phyloP scores from a whole-genome alignment of 139 green algal genomes.

The Coelastrella sp. region DNA sequence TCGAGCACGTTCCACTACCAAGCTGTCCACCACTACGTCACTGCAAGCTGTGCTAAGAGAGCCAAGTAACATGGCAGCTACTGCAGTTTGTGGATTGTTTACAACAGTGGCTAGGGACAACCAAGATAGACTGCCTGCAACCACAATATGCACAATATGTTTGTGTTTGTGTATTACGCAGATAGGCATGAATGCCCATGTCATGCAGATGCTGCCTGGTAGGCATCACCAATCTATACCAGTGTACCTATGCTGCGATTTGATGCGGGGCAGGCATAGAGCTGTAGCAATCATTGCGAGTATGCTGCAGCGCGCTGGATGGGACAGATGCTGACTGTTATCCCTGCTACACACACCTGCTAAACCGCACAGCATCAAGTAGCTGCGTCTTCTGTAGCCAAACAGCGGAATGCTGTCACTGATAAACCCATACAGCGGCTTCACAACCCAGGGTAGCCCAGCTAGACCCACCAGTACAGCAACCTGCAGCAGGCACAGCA shows the following conservation, averaged over 20 bases:
- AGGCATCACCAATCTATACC: too few relatives aligned
- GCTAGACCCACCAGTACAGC: conserved; percentile 73
- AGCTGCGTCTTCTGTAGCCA: conserved; percentile 89
- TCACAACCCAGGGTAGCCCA: conserved; percentile 88
- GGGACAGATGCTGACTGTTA: not conserved
- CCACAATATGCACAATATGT: too few relatives aligned
- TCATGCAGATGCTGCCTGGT: too few relatives aligned
- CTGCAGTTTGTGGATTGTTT: conserved; percentile 54
- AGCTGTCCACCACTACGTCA: conserved; percentile 98
- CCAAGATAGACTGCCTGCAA: conserved; percentile 78
- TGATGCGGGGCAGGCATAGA: too few relatives aligned
- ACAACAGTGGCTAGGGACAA: conserved; percentile 66
- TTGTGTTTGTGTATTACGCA: too few relatives aligned
- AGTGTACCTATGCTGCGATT: too few relatives aligned
- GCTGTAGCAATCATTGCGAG: too few relatives aligned
- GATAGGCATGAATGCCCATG: too few relatives aligned
- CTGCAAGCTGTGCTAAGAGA: conserved; percentile 83
- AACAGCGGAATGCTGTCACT: conserved; percentile 93
- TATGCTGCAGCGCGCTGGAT: too few relatives aligned
- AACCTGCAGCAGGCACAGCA: conserved; percentile 56
- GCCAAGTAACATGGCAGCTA: conserved; percentile 69
- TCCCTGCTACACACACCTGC: conserved; percentile 46
- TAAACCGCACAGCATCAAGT: conserved; percentile 83
- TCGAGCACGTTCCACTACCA: conserved; percentile 89
- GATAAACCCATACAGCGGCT: conserved; percentile 96